phyloP scores from a whole-genome alignment of 257 asterid species.

The Solanum etuberosum region DNA sequence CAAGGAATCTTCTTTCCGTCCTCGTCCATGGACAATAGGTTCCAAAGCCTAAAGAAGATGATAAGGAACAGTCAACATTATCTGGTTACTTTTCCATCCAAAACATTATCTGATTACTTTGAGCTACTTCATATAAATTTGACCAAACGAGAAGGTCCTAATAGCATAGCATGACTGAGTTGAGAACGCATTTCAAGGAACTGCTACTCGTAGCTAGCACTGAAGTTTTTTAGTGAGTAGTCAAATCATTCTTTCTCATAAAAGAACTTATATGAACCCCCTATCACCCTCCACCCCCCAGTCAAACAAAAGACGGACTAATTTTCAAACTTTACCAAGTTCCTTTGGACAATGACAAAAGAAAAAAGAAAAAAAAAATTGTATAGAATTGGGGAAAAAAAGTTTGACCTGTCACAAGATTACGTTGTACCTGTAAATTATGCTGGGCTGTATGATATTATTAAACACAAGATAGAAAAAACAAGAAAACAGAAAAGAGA shows the following conservation, averaged over 20 bases:
- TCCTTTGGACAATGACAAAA: background rate
- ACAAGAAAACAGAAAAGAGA: background rate
- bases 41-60: constrained; percentile 49
- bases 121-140: background rate
- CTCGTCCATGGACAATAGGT: constrained; percentile 86
- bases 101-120: background rate
- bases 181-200: background rate
- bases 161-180: background rate
- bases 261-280: background rate
- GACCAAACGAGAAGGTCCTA: background rate
- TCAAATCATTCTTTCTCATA: background rate
- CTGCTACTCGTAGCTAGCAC: background rate
- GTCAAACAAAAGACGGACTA: background rate
- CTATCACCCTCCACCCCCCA: background rate
- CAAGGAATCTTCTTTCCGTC: constrained; percentile 73
- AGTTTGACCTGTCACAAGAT: background rate
- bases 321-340: background rate
- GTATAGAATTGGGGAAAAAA: background rate
- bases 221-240: background rate
- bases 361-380: background rate
- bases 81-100: background rate
- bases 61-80: background rate
- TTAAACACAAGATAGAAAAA: background rate
- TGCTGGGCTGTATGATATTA: background rate
- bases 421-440: background rate